A percentile compares a stretch with the other conserved stretches of the same genome.
Conservation (phyloP, 306 rosid species). For the Cicer arietinum region DNA sequence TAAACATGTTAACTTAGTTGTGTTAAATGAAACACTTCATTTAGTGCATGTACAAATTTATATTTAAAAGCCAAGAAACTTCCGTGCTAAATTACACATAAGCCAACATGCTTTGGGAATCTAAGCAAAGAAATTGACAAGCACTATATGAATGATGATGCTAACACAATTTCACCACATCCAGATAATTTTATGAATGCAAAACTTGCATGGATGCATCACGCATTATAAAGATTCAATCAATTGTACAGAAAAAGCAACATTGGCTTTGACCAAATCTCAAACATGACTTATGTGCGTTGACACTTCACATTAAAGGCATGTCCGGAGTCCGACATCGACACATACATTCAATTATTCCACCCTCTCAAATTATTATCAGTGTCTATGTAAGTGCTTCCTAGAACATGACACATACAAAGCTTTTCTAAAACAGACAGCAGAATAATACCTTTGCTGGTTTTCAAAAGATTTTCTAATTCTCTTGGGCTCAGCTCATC, state of each 20-base stretch:
- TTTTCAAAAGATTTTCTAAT: slow-evolving; percentile 71
- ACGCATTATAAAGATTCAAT: slow-evolving; percentile 25
- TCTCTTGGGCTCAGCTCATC: slow-evolving; percentile 76
- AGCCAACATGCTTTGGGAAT: no score
- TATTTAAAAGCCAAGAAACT: no score
- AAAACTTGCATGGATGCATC: slow-evolving; percentile 15
- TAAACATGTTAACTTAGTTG: no score
- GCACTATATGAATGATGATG: not conserved
- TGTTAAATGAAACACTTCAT: no score
- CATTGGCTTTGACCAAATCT: slow-evolving; percentile 15
- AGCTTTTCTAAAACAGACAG: slow-evolving; percentile 26
- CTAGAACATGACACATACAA: not conserved
- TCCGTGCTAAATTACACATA: no score
- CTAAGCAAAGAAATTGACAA: not conserved
- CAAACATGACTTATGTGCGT: slow-evolving; percentile 1
- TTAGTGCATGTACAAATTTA: no score
- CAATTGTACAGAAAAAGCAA: slow-evolving; percentile 23
- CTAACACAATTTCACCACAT: not conserved
- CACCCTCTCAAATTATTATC: no score
- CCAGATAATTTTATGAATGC: slow-evolving; percentile 31
- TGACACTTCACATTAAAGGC: no score
- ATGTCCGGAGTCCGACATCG: no score
- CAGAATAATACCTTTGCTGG: slow-evolving; percentile 65
- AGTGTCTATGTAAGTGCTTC: no score
- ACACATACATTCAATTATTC: no score